Conservation (phyloP, 2,329 filamentous ascomycete species). For the Aspergillus novoparasiticus region DNA sequence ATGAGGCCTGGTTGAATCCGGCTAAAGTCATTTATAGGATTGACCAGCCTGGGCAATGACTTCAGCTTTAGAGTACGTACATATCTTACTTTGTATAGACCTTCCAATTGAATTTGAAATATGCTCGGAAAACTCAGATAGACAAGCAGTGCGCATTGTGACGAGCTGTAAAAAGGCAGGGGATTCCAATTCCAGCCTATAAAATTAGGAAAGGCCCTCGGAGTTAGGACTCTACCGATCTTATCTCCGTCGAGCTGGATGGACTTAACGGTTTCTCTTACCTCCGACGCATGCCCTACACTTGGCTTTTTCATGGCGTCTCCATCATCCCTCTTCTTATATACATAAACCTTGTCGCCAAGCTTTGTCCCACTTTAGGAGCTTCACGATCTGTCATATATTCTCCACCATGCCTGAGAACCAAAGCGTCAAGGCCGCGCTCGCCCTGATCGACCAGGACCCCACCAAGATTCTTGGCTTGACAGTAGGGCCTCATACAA, state of each 20-base stretch:
- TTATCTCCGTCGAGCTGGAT: neutral
- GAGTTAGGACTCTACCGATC: neutral
- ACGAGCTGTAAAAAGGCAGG: no score
- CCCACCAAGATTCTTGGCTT: neutral
- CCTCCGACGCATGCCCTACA: neutral
- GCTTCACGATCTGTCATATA: no score
- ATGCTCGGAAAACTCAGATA: neutral
- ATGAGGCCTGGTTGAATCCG: neutral
- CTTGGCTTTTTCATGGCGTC: neutral
- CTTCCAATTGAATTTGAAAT: neutral
- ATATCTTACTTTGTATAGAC: neutral
- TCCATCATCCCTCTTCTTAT: neutral
- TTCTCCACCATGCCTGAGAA: neutral
- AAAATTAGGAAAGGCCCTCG: no score
- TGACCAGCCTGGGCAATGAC: neutral
- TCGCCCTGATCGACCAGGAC: neutral
- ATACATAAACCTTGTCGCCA: neutral
- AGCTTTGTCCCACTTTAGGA: neutral
- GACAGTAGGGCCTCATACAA: neutral
- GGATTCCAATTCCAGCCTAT: no score
- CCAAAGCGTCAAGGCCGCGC: neutral
- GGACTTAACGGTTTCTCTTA: neutral
- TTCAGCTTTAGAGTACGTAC: accelerated
- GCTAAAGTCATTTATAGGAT: neutral
- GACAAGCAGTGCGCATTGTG: neutral